These are phyloP conservation scores for Ceriops decandra DNA, from an alignment of 345 rosid species.

Conservation along the genomic window DNA sequence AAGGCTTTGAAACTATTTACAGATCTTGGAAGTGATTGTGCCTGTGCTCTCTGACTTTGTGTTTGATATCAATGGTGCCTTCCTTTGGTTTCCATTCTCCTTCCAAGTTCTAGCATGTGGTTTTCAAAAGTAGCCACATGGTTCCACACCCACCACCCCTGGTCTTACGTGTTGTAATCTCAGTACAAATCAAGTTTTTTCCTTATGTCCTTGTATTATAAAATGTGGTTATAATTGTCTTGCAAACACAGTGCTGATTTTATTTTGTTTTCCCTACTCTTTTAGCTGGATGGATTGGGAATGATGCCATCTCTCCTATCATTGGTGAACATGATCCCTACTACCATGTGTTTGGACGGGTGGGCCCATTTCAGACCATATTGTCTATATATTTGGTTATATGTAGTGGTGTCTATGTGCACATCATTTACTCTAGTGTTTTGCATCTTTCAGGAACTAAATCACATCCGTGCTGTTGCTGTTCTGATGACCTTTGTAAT, in stretches of 20 bases:
- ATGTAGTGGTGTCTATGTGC: not conserved
- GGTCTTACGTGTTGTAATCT: not conserved
- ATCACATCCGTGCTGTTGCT: slow-evolving; percentile 66
- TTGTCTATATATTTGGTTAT: not conserved
- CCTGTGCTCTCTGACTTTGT: too few relatives aligned
- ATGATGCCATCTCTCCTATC: slow-evolving; percentile 83
- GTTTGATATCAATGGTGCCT: not conserved
- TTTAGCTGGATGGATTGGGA: slow-evolving; percentile 96
- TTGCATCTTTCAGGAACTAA: slow-evolving; percentile 64
- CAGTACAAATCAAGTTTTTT: not conserved
- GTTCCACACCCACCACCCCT: not conserved
- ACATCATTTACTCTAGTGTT: slow-evolving; percentile 3
- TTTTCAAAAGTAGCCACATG: too few relatives aligned
- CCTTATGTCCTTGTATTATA: slow-evolving; percentile 3
- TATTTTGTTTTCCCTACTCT: not conserved
- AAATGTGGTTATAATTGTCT: slow-evolving; percentile 3
- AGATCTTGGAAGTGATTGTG: not conserved
- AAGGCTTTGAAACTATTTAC: not conserved
- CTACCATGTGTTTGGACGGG: slow-evolving; percentile 72
- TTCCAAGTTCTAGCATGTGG: too few relatives aligned
- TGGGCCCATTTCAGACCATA: slow-evolving; percentile 29
- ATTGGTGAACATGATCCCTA: slow-evolving; percentile 87
- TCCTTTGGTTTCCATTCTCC: not conserved
- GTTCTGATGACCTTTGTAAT: slow-evolving; percentile 75
- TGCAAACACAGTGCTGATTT: slow-evolving; percentile 12